Percentiles rank a stretch among this genome's conserved stretches.
phyloP scores from a whole-genome alignment of 306 rosid species.

The Erythrophleum fordii region DNA sequence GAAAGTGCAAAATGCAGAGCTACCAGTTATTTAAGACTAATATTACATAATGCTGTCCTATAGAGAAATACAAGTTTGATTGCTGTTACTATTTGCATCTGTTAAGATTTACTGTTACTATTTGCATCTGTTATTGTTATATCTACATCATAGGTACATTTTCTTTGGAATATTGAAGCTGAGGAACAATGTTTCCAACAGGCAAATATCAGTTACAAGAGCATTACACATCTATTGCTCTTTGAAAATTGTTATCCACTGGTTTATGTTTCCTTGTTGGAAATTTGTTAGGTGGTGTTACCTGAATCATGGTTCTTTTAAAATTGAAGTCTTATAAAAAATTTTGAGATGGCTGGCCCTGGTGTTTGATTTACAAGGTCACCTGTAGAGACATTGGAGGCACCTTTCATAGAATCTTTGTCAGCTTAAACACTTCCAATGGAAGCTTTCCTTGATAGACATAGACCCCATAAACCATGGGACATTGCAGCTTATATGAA shows the following conservation, averaged over 20 bases:
- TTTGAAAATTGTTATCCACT: neutral
- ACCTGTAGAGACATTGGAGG: neutral
- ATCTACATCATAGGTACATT: neutral
- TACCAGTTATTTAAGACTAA: neutral
- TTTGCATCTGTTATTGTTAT: neutral
- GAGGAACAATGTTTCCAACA: neutral
- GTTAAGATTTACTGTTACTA: neutral
- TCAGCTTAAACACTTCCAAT: neutral
- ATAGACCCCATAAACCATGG: neutral
- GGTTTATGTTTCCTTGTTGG: neutral
- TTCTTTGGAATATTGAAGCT: neutral
- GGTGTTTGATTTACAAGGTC: neutral
- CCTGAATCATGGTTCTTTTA: neutral
- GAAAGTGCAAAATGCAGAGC: neutral
- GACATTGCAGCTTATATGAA: conserved; percentile 4
- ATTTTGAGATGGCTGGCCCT: neutral
- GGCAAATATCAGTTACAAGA: neutral
- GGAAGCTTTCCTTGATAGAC: neutral
- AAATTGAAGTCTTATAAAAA: neutral
- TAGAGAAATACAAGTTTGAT: neutral
- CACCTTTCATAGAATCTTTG: neutral
- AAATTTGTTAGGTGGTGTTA: neutral
- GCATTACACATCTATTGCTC: neutral
- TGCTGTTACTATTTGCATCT: neutral
- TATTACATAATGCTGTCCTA: neutral